Percentiles rank a stretch among this genome's conserved stretches.
Conservation (phyloP, 1,284 basidiomycete species). For the Gymnopus androsaceus region DNA sequence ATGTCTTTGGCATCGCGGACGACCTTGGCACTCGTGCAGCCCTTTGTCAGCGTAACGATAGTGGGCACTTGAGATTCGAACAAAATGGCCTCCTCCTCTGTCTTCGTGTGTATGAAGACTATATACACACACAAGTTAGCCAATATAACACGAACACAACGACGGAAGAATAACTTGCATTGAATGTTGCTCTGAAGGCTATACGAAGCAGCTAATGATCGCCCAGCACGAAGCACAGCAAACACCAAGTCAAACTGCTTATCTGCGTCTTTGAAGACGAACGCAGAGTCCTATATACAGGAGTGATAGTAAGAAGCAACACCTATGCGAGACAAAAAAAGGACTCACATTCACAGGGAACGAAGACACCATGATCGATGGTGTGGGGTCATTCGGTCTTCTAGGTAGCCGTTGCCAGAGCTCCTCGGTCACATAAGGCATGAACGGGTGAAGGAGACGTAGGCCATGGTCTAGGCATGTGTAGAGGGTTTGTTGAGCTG, state of each 20-base stretch:
- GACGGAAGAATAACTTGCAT: constrained; percentile 44
- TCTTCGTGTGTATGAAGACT: constrained; percentile 84
- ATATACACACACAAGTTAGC: constrained; percentile 15
- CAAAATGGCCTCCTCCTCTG: constrained; percentile 61
- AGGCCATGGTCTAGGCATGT: constrained; percentile 92
- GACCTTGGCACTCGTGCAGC: constrained; percentile 74
- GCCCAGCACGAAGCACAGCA: constrained; percentile 74
- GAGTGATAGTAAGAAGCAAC: not conserved
- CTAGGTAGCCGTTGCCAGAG: constrained; percentile 96
- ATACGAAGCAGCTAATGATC: constrained; percentile 91
- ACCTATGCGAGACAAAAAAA: not conserved
- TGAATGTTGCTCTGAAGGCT: constrained; percentile 89
- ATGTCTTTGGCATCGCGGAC: constrained; percentile 63
- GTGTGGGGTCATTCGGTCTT: constrained; percentile 77
- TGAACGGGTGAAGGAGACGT: constrained; percentile 93
- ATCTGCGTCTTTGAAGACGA: constrained; percentile 76
- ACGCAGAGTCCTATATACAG: constrained; percentile 53
- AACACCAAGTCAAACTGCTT: constrained; percentile 89
- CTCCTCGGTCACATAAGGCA: constrained; percentile 99
- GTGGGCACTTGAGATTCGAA: constrained; percentile 76
- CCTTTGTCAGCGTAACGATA: constrained; percentile 86
- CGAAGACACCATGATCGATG: constrained; percentile 86
- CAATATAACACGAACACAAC: not conserved
- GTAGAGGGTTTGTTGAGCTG: constrained; percentile 95
- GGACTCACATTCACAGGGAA: constrained; percentile 79